These are phyloP conservation scores for Xylariaceae sp. DNA, from an alignment of 2,329 filamentous ascomycete species.

Conservation along the genomic window DNA sequence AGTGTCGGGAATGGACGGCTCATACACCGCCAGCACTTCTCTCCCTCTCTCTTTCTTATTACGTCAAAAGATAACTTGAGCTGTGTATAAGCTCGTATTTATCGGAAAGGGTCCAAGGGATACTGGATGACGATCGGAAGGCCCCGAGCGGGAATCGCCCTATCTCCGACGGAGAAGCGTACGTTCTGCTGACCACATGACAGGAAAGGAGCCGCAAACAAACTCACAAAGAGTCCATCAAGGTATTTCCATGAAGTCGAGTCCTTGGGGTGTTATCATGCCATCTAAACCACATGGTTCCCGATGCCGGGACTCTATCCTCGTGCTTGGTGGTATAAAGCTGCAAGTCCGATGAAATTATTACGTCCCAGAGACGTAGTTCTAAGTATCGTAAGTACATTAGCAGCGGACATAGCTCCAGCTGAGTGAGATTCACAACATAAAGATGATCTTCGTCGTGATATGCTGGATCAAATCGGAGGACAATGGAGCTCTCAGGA, in stretches of 20 bases:
- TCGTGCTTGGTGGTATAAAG: constrained; percentile 32
- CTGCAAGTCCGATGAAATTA: constrained; percentile 24
- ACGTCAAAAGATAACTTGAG: constrained; percentile 36
- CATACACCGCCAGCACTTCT: constrained; percentile 39
- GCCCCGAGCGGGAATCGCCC: constrained; percentile 25
- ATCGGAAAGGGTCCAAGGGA: constrained; percentile 38
- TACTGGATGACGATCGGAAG: constrained; percentile 39
- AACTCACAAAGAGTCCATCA: constrained; percentile 37
- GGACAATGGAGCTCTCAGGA: constrained; percentile 32
- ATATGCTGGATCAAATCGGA: constrained; percentile 22
- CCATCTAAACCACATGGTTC: constrained; percentile 30
- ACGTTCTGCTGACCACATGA: constrained; percentile 43
- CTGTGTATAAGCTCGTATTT: constrained; percentile 40
- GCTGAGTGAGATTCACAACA: too few relatives aligned
- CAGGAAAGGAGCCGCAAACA: constrained; percentile 40
- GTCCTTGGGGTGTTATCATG: constrained; percentile 13
- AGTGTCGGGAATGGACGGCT: constrained; percentile 23
- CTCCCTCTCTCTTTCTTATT: constrained; percentile 36
- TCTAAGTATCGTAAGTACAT: constrained; percentile 38
- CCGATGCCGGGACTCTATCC: constrained; percentile 34
- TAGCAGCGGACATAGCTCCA: constrained; percentile 27
- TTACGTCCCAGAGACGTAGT: constrained; percentile 24
- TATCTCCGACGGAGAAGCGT: constrained; percentile 30
- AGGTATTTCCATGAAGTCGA: constrained; percentile 34
- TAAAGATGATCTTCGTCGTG: constrained; percentile 13